A percentile compares a stretch with the other conserved stretches of the same genome.
These are phyloP conservation scores for Malus hybrid DNA, from an alignment of 331 rosid genomes.

Conservation along the genomic window DNA sequence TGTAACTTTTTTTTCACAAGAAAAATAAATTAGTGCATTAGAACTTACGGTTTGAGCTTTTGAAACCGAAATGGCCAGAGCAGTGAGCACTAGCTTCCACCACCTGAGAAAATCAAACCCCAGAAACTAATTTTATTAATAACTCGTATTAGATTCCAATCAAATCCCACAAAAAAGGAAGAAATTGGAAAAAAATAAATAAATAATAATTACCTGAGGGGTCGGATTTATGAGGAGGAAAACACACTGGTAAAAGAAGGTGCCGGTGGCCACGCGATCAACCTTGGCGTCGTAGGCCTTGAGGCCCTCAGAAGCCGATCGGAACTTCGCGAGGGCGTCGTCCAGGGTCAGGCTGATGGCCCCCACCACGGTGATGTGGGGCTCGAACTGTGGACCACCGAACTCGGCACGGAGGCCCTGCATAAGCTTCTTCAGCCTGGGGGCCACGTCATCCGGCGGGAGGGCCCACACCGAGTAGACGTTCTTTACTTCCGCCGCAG, in stretches of 20 bases:
- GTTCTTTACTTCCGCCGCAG: neutral
- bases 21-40: neutral
- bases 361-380: conserved; percentile 76
- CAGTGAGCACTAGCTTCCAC: conserved; percentile 48
- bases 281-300: neutral
- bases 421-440: conserved; percentile 41
- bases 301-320: conserved; percentile 1
- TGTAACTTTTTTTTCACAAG: no score
- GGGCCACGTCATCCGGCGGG: conserved; percentile 51
- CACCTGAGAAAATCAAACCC: conserved; percentile 27
- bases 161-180: no score
- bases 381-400: conserved; percentile 64
- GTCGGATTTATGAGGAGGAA: neutral
- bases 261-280: neutral
- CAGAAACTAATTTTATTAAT: no score
- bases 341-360: conserved; percentile 40
- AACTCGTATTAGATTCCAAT: no score
- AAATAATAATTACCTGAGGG: no score
- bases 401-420: conserved; percentile 50
- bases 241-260: neutral
- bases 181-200: no score
- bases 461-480: conserved; percentile 77
- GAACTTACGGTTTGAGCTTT: conserved; percentile 43
- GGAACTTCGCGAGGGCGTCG: conserved; percentile 37
- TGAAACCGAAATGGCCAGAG: conserved; percentile 45